Evolutionary conservation across 768 basidiomycete species (phyloP).

Genomic region (Cubamyces sp.): DNA sequence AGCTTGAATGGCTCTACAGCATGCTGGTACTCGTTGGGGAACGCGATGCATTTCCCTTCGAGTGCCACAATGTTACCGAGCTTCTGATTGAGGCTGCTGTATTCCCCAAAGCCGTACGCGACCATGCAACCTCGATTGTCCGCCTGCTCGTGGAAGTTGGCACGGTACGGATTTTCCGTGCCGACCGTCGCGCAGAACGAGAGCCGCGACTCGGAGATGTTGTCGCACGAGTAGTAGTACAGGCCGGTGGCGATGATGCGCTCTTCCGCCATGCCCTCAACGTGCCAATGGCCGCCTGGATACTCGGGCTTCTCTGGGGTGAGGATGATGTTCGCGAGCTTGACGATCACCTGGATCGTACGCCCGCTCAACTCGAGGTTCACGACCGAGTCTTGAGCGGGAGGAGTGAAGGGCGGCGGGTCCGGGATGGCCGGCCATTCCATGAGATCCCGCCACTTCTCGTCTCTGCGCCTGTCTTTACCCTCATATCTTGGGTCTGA

Average conservation of each 20-base stretch:
- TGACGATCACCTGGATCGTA: constrained; percentile 43
- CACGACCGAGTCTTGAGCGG: not conserved
- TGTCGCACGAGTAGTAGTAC: constrained; percentile 35
- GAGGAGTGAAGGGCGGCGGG: not conserved
- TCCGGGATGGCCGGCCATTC: constrained; percentile 6
- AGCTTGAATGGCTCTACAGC: constrained; percentile 41
- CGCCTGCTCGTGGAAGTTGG: not conserved
- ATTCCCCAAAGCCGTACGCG: constrained; percentile 1
- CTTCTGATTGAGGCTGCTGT: constrained; percentile 24
- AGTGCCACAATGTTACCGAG: constrained; percentile 36
- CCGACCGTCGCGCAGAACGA: constrained; percentile 37
- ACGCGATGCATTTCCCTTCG: constrained; percentile 37
- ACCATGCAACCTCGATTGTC: constrained; percentile 3
- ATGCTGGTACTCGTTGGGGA: constrained; percentile 45
- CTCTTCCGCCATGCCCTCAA: constrained; percentile 36
- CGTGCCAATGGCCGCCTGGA: constrained; percentile 40
- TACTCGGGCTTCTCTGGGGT: constrained; percentile 37
- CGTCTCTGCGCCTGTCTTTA: not conserved
- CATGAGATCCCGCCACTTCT: constrained; percentile 4
- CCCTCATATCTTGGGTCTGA: not conserved
- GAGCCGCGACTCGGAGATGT: constrained; percentile 37
- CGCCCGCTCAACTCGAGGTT: constrained; percentile 22
- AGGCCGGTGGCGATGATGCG: constrained; percentile 11
- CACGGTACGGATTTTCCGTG: not conserved
- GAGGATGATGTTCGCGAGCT: constrained; percentile 41